Evolutionary conservation across 495 filamentous ascomycete species (phyloP), one percentile per base, ranked within the genome.

Genomic region (Penicillium canescens): DNA sequence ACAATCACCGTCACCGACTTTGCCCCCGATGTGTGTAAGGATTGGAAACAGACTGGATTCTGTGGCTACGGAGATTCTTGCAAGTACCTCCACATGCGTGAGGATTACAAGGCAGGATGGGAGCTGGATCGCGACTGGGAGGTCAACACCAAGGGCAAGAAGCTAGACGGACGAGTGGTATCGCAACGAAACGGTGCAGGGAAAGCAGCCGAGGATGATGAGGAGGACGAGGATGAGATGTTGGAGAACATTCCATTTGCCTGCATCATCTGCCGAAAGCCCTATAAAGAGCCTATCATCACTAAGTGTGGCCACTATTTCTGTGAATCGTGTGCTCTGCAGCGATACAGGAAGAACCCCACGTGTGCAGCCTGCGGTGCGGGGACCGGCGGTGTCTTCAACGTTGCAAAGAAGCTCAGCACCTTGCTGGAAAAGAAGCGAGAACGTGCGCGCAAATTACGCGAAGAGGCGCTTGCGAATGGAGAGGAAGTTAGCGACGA

Each of bases 281-380:
- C 85, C 8, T 98, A 98, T 69, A 86, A 85, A 58, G 75, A 83
- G 42, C 92, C 94, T 2, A 85, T 98, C 16, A 75, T 92, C 11
- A 98, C 94, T 31, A 88, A 89, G 57, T 98, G 95, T 53, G 87
- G 91, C 4, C 95, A 98, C 68, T 98, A 97, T 62, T 98, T 98
- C 57, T 98, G 94, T 69, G 88, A 96, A 65, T 73, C 75, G 1
- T 98, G 95, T 67, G 94, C 93, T 33, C 71, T 98, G 57, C 79
- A 88, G 61, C 70, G 91, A 50, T 98, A 97, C 69, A 78, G 86
- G 55, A 89, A 85, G 67, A 86, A 87, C 56, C 91, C 91, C 10
- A 80, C 81, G 3, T 98, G 95, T 69, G 91, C 90, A 6, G 89
- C 86, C 28, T 98, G 94, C 68, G 87, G 90, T 1, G 79, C 83